These are phyloP conservation scores for Filobasidium floriforme DNA, from an alignment of 768 basidiomycete genomes.

Conservation along the genomic window DNA sequence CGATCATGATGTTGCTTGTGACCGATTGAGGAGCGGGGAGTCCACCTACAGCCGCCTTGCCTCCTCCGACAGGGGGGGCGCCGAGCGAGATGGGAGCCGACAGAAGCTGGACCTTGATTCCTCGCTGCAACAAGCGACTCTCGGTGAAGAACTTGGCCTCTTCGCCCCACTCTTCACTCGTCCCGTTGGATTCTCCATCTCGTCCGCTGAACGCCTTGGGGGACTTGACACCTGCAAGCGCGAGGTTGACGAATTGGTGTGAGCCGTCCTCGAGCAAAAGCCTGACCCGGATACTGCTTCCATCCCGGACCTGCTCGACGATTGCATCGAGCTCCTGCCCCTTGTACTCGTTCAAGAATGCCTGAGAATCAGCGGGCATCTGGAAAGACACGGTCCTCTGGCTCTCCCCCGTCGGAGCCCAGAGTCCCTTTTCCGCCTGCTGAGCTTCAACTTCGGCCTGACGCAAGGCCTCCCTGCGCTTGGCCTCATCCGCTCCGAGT, in stretches of 20 bases:
- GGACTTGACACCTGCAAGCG: conserved; percentile 43
- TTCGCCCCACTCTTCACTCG: conserved; percentile 77
- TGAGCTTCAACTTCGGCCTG: conserved; percentile 40
- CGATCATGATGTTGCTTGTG: conserved; percentile 80
- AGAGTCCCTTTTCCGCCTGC: conserved; percentile 58
- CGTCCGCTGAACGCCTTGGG: conserved; percentile 37
- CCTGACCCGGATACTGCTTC: conserved; percentile 78
- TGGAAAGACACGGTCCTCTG: conserved; percentile 66
- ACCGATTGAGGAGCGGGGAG: conserved; percentile 52
- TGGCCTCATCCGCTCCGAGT: conserved; percentile 60
- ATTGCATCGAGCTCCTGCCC: conserved; percentile 83
- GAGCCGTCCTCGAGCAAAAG: conserved; percentile 78
- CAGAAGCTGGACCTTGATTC: conserved; percentile 43
- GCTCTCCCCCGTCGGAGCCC: conserved; percentile 51
- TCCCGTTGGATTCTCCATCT: conserved; percentile 32
- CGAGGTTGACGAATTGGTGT: conserved; percentile 81
- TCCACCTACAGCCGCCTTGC: conserved; percentile 56
- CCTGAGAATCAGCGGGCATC: conserved; percentile 83
- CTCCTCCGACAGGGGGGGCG: conserved; percentile 71
- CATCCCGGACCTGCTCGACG: conserved; percentile 89
- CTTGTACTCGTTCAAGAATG: conserved; percentile 84
- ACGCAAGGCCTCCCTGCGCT: conserved; percentile 63
- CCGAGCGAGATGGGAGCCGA: conserved; percentile 56
- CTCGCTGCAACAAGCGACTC: conserved; percentile 40
- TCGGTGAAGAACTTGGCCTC: conserved; percentile 97